A percentile compares a stretch with the other conserved stretches of the same genome.
These are phyloP conservation scores for Flaveria robusta DNA, from an alignment of 129 eudicot genomes.

Conservation along the genomic window DNA sequence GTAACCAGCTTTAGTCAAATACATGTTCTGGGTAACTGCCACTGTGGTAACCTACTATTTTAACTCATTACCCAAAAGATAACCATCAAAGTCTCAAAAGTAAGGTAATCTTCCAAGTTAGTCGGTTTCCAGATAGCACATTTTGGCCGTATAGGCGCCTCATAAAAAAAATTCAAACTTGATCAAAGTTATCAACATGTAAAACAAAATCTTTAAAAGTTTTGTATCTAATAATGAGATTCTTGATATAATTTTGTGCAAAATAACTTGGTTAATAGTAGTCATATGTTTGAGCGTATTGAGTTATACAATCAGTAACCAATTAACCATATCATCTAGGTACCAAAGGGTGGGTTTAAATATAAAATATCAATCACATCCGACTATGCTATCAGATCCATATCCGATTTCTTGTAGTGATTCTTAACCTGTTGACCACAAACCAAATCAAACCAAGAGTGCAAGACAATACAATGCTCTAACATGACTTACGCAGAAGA, in stretches of 20 bases:
- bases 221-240: not conserved
- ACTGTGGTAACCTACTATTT: not conserved
- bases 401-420: not conserved
- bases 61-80: not conserved
- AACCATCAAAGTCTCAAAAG: too few relatives aligned
- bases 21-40: too few relatives aligned
- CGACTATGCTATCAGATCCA: not conserved
- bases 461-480: not conserved
- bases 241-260: too few relatives aligned
- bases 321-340: not conserved
- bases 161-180: not conserved
- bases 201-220: not conserved
- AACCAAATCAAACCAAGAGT: not conserved
- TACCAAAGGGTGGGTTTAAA: too few relatives aligned
- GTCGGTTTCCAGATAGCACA: not conserved
- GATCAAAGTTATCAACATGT: too few relatives aligned
- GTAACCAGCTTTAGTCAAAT: not conserved
- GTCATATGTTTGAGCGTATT: not conserved
- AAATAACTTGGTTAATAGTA: too few relatives aligned
- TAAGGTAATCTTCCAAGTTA: not conserved
- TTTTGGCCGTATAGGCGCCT: not conserved
- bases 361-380: not conserved
- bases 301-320: not conserved
- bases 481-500: slow-evolving; percentile 65
- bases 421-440: not conserved